Percentiles rank a stretch among this genome's conserved stretches.
Conservation (phyloP, 306 rosid genomes). For the Inga oerstediana region DNA sequence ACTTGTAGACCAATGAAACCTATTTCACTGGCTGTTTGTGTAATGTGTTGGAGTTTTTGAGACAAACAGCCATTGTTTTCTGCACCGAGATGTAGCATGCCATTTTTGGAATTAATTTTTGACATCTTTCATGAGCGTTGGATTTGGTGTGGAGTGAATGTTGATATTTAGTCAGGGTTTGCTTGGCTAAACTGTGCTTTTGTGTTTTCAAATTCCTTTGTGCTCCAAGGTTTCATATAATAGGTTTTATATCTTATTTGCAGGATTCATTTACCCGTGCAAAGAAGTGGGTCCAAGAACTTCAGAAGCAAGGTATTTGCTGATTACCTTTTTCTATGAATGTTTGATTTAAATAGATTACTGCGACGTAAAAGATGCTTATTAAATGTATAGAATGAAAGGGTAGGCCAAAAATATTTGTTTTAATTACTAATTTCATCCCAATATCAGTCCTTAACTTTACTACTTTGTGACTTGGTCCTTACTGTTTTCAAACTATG, state of each 20-base stretch:
- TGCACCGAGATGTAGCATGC: neutral
- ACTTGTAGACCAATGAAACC: neutral
- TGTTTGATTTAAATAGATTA: neutral
- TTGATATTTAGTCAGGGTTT: constrained; percentile 7
- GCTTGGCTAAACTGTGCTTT: constrained; percentile 3
- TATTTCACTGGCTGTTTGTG: neutral
- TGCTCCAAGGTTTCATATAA: neutral
- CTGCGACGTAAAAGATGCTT: neutral
- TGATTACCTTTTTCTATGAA: constrained; percentile 9
- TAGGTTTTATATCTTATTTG: constrained; percentile 20
- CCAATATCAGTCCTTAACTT: neutral
- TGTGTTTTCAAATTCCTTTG: neutral
- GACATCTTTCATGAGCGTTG: constrained; percentile 5
- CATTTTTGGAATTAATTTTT: neutral
- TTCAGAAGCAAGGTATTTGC: constrained; percentile 66
- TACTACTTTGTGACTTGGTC: neutral
- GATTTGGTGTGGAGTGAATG: constrained; percentile 16
- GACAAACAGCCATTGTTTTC: neutral
- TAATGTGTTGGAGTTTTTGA: neutral
- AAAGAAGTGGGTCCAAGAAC: constrained; percentile 72
- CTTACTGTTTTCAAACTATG: neutral
- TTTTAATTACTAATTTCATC: neutral
- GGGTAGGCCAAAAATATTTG: neutral
- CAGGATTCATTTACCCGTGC: constrained; percentile 64
- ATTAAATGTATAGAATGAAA: constrained; percentile 14